Evolutionary conservation across 805 yeast species (phyloP).

Genomic region (Zygosaccharomyces bailii): DNA sequence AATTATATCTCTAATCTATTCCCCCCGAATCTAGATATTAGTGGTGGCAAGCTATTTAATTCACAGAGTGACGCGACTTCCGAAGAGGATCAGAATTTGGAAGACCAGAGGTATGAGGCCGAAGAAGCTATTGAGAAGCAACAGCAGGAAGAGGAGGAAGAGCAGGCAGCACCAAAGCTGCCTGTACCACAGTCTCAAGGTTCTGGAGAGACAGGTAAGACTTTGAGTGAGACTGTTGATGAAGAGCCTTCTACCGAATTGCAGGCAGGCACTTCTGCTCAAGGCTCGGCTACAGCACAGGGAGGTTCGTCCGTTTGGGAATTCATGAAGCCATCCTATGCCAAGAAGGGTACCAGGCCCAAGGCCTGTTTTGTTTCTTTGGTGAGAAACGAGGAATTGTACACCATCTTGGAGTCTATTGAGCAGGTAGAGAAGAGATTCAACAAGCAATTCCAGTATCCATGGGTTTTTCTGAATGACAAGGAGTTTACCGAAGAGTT

Average conservation of each 20-base stretch:
- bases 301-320: conserved; percentile 12
- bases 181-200: background rate
- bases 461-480: conserved; percentile 91
- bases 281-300: conserved; percentile 4
- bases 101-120: conserved; percentile 9
- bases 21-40: conserved; percentile 8
- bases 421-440: conserved; percentile 75
- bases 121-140: conserved; percentile 10
- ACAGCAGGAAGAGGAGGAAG: conserved; percentile 9
- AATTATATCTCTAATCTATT: conserved; percentile 7
- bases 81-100: conserved; percentile 9
- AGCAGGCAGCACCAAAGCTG: background rate
- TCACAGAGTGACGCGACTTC: conserved; percentile 5
- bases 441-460: conserved; percentile 71
- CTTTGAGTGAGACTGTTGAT: conserved; percentile 17
- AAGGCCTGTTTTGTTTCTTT: conserved; percentile 48
- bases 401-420: conserved; percentile 57
- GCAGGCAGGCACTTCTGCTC: background rate
- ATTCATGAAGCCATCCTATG: conserved; percentile 21
- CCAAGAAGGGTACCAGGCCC: conserved; percentile 23
- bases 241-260: conserved; percentile 5
- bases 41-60: conserved; percentile 2
- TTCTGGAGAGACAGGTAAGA: conserved; percentile 12
- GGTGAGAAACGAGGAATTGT: conserved; percentile 65
- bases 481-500: conserved; percentile 71